Conservation (phyloP, 495 filamentous ascomycete genomes). For the Aspergillus campestris region DNA sequence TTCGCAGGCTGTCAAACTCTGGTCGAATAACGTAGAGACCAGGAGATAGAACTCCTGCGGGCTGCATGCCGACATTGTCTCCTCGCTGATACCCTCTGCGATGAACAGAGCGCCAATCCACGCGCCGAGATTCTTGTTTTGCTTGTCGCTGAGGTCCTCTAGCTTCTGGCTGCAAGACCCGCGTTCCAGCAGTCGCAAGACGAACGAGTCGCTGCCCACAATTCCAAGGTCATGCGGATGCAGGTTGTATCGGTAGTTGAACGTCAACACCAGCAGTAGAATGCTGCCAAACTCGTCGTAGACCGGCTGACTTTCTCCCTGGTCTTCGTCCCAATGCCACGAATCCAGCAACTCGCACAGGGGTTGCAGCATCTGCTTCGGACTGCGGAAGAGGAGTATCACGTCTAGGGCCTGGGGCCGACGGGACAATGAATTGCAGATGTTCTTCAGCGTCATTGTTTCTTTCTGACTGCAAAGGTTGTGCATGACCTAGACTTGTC, state of each 20-base stretch:
- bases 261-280: conserved; percentile 70
- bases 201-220: conserved; percentile 56
- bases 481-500: conserved; percentile 54
- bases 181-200: conserved; percentile 65
- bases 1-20: conserved; percentile 70
- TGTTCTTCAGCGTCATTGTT: conserved; percentile 79
- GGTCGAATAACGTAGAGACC: conserved; percentile 80
- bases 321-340: conserved; percentile 91
- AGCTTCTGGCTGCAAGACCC: conserved; percentile 52
- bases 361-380: conserved; percentile 68
- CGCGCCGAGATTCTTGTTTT: conserved; percentile 65
- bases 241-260: conserved; percentile 77
- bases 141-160: conserved; percentile 60
- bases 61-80: conserved; percentile 82
- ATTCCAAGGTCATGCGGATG: conserved; percentile 59
- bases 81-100: conserved; percentile 73
- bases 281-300: conserved; percentile 95
- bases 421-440: conserved; percentile 72
- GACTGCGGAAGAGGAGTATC: conserved; percentile 74
- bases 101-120: conserved; percentile 90
- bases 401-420: conserved; percentile 76
- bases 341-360: conserved; percentile 78
- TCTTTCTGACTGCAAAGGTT: conserved; percentile 74
- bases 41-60: conserved; percentile 92
- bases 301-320: conserved; percentile 87